Base-by-base conservation (phyloP, 768 basidiomycete genomes). In the Podaxis carcinomalis region DNA sequence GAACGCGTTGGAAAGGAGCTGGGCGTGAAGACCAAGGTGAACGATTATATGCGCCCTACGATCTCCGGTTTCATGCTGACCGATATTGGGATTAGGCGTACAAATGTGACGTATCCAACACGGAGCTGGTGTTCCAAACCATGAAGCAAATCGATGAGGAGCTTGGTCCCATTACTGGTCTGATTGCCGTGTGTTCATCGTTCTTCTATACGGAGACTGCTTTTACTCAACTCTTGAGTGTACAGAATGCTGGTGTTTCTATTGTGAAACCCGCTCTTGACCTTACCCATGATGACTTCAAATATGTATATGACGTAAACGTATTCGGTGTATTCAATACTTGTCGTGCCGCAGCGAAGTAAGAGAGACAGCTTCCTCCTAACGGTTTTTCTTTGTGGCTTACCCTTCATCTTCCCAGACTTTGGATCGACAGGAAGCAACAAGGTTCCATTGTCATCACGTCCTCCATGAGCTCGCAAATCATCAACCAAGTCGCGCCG, bases 241-340 rank as follows among this genome's bases (percentile, higher is more conserved):
- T 23, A 55, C 40, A 86, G 84, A 86, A 86, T 50, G 83, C 87
- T 0, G 87, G 86, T 2, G 77, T 85, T 13, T 86, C 87, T 0
- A 78, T 84, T 40, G 78, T 84, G 46, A 88, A 88, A 70, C 81
- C 83, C 0, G 86, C 86, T 0, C 52, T 86, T 23, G 83, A 89
- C 1, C 70, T 88, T 59, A 76, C 75, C 1, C 66, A 74, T 3
- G 80, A 83, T 0, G 87, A 89, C 59, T 89, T 86, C 72, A 66
- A 75, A 1, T 72, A 68, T 11, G 79, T 87, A 0, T 88, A 79
- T 63, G 75, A 77, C 52, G 81, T 83, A 14, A 89, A 89, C 62
- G 86, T 88, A 6, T 81, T 79, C 28, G 87, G 87, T 1, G 87
- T 86, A 1, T 87, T 87, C 75, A 87, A 88, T 62, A 81, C 80